Evolutionary conservation across 139 green algal species (phyloP).

Genomic region (Micractinium sp.): DNA sequence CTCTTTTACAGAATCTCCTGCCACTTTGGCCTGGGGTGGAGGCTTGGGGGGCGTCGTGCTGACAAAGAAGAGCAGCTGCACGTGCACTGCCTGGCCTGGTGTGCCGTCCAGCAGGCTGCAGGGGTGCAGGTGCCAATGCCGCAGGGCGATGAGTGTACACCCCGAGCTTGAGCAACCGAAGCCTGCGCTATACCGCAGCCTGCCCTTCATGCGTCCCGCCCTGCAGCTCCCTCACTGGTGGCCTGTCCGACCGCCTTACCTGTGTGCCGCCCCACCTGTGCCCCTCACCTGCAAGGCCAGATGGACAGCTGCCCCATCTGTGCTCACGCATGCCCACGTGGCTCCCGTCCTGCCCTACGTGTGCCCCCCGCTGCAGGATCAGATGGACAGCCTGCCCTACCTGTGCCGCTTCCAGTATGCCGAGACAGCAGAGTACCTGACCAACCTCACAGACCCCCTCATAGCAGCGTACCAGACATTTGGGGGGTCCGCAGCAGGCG

Average conservation of each 20-base stretch:
- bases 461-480: constrained; percentile 18
- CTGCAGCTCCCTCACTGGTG: not conserved
- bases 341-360: no score
- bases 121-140: no score
- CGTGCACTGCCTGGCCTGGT: not conserved
- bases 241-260: no score
- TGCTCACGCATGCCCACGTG: constrained; percentile 21
- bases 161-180: no score
- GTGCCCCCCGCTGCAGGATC: constrained; percentile 59
- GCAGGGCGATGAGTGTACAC: no score
- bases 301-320: constrained; percentile 92
- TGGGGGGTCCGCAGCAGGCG: not conserved
- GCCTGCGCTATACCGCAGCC: no score
- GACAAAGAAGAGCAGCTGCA: not conserved
- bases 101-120: no score
- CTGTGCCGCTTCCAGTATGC: constrained; percentile 95
- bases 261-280: no score
- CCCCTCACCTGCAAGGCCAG: constrained; percentile 70
- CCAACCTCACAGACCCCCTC: constrained; percentile 19
- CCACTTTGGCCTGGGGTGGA: not conserved
- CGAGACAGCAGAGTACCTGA: constrained; percentile 76
- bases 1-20: not conserved
- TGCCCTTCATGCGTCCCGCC: not conserved
- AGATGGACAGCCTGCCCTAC: constrained; percentile 94
- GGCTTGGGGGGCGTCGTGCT: not conserved